Conservation (phyloP, 768 basidiomycete genomes). For the Xerocomellus intermedius region DNA sequence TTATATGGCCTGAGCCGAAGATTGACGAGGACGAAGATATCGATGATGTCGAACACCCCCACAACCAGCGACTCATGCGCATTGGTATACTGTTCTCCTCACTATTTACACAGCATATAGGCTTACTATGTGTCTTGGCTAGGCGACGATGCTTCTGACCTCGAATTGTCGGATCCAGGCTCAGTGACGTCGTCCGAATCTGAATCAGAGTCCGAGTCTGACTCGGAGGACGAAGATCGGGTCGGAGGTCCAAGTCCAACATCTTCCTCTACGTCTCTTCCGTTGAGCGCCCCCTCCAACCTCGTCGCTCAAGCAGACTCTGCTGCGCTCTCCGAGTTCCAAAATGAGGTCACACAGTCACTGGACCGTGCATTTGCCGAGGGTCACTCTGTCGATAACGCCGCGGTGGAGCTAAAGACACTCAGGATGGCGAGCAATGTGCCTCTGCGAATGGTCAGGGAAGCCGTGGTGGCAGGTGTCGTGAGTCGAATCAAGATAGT, state of each 20-base stretch:
- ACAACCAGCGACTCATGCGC: conserved; percentile 73
- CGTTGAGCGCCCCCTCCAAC: conserved; percentile 39
- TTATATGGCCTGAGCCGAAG: conserved; percentile 74
- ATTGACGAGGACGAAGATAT: conserved; percentile 63
- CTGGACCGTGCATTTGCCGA: conserved; percentile 92
- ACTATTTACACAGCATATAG: not conserved
- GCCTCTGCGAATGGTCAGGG: conserved; percentile 76
- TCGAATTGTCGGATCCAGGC: conserved; percentile 58
- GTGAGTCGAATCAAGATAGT: conserved; percentile 69
- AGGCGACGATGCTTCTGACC: conserved; percentile 63
- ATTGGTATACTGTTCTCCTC: conserved; percentile 47
- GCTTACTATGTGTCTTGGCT: not conserved
- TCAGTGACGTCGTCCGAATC: conserved; percentile 53
- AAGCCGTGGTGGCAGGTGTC: conserved; percentile 85
- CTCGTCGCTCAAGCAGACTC: conserved; percentile 38
- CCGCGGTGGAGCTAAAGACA: conserved; percentile 91
- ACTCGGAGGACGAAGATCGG: conserved; percentile 42
- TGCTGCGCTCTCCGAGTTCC: conserved; percentile 68
- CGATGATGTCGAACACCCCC: conserved; percentile 58
- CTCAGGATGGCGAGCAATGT: conserved; percentile 97
- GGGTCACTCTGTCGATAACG: conserved; percentile 89
- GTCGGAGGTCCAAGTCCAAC: conserved; percentile 34
- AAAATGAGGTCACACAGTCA: conserved; percentile 72
- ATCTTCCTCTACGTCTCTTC: conserved; percentile 50
- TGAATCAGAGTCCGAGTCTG: conserved; percentile 41